phyloP scores from a whole-genome alignment of 1,284 basidiomycete species.

The Ceraceosorus bombacis region DNA sequence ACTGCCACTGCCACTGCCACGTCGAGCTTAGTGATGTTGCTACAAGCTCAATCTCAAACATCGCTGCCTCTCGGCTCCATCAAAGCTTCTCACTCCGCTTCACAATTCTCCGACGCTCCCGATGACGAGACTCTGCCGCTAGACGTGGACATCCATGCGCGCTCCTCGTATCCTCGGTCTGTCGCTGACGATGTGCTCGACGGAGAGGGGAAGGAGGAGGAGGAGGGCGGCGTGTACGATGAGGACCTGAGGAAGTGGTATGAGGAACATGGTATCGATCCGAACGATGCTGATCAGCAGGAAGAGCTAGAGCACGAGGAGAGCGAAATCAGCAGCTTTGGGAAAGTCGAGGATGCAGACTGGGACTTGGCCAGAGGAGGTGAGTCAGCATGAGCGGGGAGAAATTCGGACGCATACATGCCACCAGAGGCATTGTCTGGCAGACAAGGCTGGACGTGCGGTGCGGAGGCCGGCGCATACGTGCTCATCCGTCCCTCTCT shows the following conservation, averaged over 20 bases:
- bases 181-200: background rate
- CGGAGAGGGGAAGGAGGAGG: background rate
- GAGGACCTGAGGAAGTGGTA: background rate
- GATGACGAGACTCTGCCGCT: background rate
- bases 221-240: background rate
- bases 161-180: no score
- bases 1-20: no score
- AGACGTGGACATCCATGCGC: no score
- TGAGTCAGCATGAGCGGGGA: constrained; percentile 7
- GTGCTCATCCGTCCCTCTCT: background rate
- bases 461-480: background rate
- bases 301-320: constrained; percentile 19
- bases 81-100: no score
- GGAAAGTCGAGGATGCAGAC: constrained; percentile 44
- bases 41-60: no score
- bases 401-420: background rate
- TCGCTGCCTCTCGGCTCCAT: no score
- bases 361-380: constrained; percentile 45
- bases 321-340: constrained; percentile 18
- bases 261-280: background rate
- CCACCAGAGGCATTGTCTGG: no score
- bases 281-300: constrained; percentile 16
- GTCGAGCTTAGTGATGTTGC: no score
- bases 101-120: background rate
- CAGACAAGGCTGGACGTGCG: background rate